Conservation (phyloP, 371 early-diverging fungal genomes). For the Apophysomyces sp. region DNA sequence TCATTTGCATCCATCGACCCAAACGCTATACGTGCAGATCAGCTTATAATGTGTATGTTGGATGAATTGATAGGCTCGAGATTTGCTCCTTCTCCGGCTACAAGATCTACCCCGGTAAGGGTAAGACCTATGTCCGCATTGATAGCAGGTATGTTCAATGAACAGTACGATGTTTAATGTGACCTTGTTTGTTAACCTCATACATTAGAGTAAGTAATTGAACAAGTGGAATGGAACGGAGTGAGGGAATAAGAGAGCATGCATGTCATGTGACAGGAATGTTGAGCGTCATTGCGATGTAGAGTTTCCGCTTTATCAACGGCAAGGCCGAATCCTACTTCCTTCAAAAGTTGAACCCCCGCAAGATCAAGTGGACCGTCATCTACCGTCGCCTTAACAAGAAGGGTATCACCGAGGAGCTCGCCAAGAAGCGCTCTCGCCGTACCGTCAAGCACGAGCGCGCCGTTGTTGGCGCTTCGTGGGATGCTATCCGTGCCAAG, state of each 20-base stretch:
- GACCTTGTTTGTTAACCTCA: background rate
- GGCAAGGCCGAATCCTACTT: slow-evolving; percentile 95
- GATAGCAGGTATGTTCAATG: slow-evolving; percentile 75
- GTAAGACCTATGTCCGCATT: slow-evolving; percentile 87
- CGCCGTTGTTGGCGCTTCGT: slow-evolving; percentile 93
- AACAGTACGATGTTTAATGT: background rate
- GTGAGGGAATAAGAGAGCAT: background rate
- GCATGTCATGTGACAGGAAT: background rate
- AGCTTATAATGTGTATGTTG: background rate
- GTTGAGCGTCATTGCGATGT: slow-evolving; percentile 1
- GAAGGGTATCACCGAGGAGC: slow-evolving; percentile 97
- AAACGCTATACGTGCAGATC: background rate
- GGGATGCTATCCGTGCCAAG: slow-evolving; percentile 95
- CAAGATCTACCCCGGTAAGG: slow-evolving; percentile 99
- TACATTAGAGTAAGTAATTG: background rate
- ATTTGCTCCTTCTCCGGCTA: slow-evolving; percentile 95
- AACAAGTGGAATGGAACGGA: background rate
- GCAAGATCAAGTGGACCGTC: slow-evolving; percentile 96
- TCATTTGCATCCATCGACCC: background rate
- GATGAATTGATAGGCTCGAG: slow-evolving; percentile 66
- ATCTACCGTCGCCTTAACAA: slow-evolving; percentile 97
- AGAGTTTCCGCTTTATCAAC: slow-evolving; percentile 95
- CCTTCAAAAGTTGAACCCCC: slow-evolving; percentile 95
- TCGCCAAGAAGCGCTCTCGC: slow-evolving; percentile 94
- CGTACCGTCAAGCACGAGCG: slow-evolving; percentile 95